Percentiles rank a stretch among this genome's conserved stretches.
phyloP scores from a whole-genome alignment of 768 basidiomycete genomes.

The Hericium coralloides region DNA sequence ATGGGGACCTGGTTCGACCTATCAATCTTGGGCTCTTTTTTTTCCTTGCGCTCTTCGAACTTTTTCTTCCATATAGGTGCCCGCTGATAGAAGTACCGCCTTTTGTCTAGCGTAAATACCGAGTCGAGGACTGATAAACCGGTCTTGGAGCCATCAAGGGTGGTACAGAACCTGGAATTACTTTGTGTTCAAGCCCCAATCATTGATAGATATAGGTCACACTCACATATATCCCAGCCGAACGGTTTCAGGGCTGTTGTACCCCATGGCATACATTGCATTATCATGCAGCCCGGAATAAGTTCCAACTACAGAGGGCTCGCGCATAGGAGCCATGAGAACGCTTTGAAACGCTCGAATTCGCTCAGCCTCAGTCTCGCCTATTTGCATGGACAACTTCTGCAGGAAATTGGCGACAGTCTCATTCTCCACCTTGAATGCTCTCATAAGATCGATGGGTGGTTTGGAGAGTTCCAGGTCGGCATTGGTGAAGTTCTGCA shows the following conservation, averaged over 20 bases:
- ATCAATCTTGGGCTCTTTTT: conserved; percentile 22
- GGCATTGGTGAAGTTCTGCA: conserved; percentile 46
- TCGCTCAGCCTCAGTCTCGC: conserved; percentile 15
- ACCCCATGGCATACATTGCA: conserved; percentile 44
- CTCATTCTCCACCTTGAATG: conserved; percentile 36
- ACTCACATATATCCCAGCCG: conserved; percentile 47
- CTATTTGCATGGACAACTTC: not conserved
- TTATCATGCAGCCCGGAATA: conserved; percentile 49
- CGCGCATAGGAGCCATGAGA: conserved; percentile 40
- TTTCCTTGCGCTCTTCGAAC: conserved; percentile 11
- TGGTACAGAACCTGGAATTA: conserved; percentile 34
- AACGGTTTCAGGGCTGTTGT: conserved; percentile 36
- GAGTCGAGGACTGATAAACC: conserved; percentile 36
- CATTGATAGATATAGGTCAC: not conserved
- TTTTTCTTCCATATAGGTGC: conserved; percentile 21
- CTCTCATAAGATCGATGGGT: conserved; percentile 32
- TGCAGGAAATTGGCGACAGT: conserved; percentile 22
- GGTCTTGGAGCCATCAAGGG: conserved; percentile 55
- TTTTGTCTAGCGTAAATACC: conserved; percentile 16
- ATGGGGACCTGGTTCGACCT: conserved; percentile 3
- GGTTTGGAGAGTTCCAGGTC: conserved; percentile 37
- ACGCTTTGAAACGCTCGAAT: conserved; percentile 36
- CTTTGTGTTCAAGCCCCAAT: too few relatives aligned
- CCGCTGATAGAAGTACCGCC: conserved; percentile 15
- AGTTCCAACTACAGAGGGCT: conserved; percentile 38